Evolutionary conservation across 1,284 basidiomycete species (phyloP).

Genomic region (Ustanciosporium gigantosporum): DNA sequence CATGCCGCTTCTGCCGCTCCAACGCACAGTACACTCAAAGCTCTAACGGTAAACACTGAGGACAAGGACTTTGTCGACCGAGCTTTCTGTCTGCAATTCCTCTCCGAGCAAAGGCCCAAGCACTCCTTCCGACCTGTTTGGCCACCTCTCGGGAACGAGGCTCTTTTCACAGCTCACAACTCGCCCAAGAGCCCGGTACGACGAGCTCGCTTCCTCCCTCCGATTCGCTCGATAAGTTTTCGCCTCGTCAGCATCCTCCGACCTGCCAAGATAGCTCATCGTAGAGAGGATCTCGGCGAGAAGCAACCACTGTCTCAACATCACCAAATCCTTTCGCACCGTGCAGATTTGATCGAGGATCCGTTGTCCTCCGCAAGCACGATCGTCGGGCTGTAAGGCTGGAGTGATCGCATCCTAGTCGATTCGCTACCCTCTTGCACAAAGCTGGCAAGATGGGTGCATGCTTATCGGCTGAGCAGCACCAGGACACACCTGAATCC

Average conservation of each 20-base stretch:
- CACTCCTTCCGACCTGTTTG: too few relatives aligned
- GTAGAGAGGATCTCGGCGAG: not conserved
- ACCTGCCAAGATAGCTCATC: not conserved
- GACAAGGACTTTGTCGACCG: not conserved
- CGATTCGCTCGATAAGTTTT: too few relatives aligned
- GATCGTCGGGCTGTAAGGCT: not conserved
- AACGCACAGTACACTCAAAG: not conserved
- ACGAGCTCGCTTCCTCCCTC: too few relatives aligned
- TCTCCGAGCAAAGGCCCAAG: not conserved
- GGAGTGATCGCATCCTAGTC: not conserved
- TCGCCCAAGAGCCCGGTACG: too few relatives aligned
- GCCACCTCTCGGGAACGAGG: too few relatives aligned
- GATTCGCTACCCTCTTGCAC: too few relatives aligned
- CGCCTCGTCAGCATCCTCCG: too few relatives aligned
- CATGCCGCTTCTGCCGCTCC: not conserved
- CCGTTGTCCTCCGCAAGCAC: not conserved
- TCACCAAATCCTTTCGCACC: not conserved
- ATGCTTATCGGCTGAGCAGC: conserved; percentile 31
- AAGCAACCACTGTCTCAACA: not conserved
- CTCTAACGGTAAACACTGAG: not conserved
- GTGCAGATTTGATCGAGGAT: too few relatives aligned
- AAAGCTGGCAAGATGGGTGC: conserved; percentile 42
- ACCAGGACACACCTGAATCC: conserved; percentile 33
- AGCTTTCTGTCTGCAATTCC: not conserved
- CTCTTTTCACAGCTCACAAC: too few relatives aligned